Percentiles rank a stretch among this genome's conserved stretches.
These are phyloP conservation scores for Phytophthora hybrid DNA, from an alignment of 352 stramenopile species.

Conservation along the genomic window DNA sequence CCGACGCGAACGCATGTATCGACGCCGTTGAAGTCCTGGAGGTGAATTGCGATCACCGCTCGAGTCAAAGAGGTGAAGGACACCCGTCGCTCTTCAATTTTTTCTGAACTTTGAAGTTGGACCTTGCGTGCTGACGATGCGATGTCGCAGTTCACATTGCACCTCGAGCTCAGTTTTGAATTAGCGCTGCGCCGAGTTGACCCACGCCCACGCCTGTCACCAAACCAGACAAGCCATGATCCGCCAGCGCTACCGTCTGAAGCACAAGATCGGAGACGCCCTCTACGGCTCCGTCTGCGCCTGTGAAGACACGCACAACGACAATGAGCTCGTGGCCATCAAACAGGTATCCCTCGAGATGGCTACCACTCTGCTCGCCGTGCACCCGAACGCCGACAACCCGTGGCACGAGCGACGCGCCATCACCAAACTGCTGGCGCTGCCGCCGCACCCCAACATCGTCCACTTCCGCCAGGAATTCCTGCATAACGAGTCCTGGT, in stretches of 20 bases:
- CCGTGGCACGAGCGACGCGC: constrained; percentile 45
- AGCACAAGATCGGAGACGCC: constrained; percentile 36
- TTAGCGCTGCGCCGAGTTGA: not conserved
- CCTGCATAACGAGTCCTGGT: constrained; percentile 52
- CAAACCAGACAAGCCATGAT: constrained; percentile 24
- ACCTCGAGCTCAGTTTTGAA: not conserved
- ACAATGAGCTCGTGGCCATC: constrained; percentile 46
- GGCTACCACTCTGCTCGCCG: constrained; percentile 31
- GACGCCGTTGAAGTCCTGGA: no score
- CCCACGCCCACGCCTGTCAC: not conserved
- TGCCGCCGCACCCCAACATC: constrained; percentile 49
- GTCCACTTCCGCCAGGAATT: constrained; percentile 52
- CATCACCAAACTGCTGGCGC: constrained; percentile 22
- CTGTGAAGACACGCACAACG: constrained; percentile 40
- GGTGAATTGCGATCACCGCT: no score
- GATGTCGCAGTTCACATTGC: not conserved
- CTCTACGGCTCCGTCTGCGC: constrained; percentile 51
- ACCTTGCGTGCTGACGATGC: not conserved
- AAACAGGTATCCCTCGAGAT: constrained; percentile 48
- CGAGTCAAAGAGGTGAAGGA: no score
- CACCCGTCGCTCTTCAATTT: not conserved
- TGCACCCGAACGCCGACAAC: constrained; percentile 46
- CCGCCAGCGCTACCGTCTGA: constrained; percentile 31
- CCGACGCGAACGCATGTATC: not conserved
- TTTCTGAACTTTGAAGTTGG: not conserved